Evolutionary conservation across 2,329 filamentous ascomycete genomes (phyloP).

Genomic region (Aureobasidium mangrovei): DNA sequence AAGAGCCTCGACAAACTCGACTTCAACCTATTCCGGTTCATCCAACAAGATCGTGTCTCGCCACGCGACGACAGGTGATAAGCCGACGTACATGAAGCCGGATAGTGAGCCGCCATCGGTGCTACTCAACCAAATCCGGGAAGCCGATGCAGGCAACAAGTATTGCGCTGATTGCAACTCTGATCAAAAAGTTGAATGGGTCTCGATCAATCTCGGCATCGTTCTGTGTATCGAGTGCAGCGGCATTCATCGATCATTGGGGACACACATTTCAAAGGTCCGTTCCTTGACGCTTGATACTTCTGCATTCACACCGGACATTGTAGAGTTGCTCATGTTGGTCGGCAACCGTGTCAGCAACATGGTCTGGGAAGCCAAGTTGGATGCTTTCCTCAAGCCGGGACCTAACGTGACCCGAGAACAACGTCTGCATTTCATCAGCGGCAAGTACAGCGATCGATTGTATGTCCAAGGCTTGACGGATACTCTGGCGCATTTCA

Average conservation of each 20-base stretch:
- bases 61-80: conserved; percentile 83
- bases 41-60: conserved; percentile 56
- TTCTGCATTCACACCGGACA: conserved; percentile 91
- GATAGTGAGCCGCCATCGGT: conserved; percentile 75
- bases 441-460: conserved; percentile 81
- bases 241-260: conserved; percentile 89
- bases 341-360: conserved; percentile 94
- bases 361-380: conserved; percentile 86
- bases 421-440: conserved; percentile 90
- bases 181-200: conserved; percentile 91
- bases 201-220: conserved; percentile 94
- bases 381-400: conserved; percentile 68
- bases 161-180: conserved; percentile 94
- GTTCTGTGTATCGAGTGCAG: conserved; percentile 97
- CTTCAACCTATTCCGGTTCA: conserved; percentile 2
- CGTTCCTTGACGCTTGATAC: conserved; percentile 92
- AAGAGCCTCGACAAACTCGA: conserved; percentile 29
- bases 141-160: conserved; percentile 84
- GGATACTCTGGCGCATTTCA: conserved; percentile 56
- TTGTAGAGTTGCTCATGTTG: conserved; percentile 83
- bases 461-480: conserved; percentile 70
- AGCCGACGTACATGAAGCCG: conserved; percentile 63
- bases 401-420: conserved; percentile 71
- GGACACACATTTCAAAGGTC: conserved; percentile 96
- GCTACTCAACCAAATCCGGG: conserved; percentile 75